Evolutionary conservation across 495 filamentous ascomycete species (phyloP).

Genomic region (Aspergillus kassunensis): DNA sequence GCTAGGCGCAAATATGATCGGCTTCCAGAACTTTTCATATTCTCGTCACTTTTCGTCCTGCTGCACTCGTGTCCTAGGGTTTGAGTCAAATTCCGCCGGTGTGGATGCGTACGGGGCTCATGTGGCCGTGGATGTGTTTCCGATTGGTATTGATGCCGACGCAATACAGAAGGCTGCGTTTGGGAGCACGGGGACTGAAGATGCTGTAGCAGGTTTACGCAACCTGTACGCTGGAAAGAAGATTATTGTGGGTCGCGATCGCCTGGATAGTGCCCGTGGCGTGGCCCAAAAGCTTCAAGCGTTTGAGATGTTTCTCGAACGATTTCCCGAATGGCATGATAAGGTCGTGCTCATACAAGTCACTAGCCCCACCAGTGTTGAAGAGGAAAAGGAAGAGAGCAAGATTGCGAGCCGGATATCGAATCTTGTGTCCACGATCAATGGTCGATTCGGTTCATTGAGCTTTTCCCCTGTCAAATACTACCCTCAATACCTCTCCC

Average conservation of each 20-base stretch:
- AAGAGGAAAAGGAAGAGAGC: constrained; percentile 67
- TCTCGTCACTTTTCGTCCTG: constrained; percentile 88
- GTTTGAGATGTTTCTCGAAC: constrained; percentile 84
- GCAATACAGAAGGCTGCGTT: constrained; percentile 69
- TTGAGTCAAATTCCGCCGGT: constrained; percentile 72
- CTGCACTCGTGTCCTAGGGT: constrained; percentile 81
- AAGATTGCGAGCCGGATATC: constrained; percentile 81
- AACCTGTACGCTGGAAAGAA: constrained; percentile 76
- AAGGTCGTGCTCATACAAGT: constrained; percentile 95
- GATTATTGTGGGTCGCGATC: constrained; percentile 91
- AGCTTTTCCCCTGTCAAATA: constrained; percentile 86
- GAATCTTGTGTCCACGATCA: constrained; percentile 83
- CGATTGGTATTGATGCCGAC: constrained; percentile 81
- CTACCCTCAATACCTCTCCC: constrained; percentile 83
- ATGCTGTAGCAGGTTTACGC: constrained; percentile 61
- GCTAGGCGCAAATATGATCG: constrained; percentile 83
- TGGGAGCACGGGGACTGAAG: constrained; percentile 58
- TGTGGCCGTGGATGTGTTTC: constrained; percentile 83
- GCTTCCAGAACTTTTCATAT: constrained; percentile 90
- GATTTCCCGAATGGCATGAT: constrained; percentile 81
- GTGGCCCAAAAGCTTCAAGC: constrained; percentile 91
- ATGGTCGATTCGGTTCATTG: constrained; percentile 79
- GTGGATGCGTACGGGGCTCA: constrained; percentile 86
- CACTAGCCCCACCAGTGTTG: constrained; percentile 76
- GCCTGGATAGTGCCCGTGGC: constrained; percentile 82